Base-by-base conservation (phyloP, 2,329 filamentous ascomycete species). In the Gnomoniopsis sp. region DNA sequence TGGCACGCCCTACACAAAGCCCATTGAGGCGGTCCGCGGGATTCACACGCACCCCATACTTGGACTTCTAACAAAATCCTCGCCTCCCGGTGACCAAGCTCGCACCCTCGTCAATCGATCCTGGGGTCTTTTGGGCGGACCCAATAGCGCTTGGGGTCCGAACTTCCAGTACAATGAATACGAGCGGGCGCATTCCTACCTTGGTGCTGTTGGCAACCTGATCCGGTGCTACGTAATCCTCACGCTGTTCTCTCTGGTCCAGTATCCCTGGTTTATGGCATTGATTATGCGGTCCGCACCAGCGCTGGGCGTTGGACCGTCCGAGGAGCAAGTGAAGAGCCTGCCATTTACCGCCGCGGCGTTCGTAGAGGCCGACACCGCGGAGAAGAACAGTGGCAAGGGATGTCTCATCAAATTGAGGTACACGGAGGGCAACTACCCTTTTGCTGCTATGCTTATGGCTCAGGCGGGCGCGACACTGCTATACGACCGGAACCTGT, bases 151-250 rank as follows among this genome's bases (percentile, higher is more conserved):
- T 52, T 62, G 60, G 60, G 57, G 60, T 3, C 57, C 57, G 11
- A 59, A 54, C 53, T 62, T 62, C 57, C 52, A 59, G 49, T 59
- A 62, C 44, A 59, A 62, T 19, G 60, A 62, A 44, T 59, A 62
- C 38, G 60, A 62, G 53, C 36, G 53, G 49, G 60, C 60, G 19
- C 47, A 55, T 46, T 62, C 60, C 3, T 59, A 62, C 53, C 21
- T 56, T 15, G 53, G 52, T 23, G 60, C 51, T 22, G 23, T 62
- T 43, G 6, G 6, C 41, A 59, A 59, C 44, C 36, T 59, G 15
- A 21, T 62, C 52, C 52, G 60, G 33, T 62, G 60, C 53, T 59
- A 57, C n/a, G 10, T 59, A 3, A 49, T 59, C n/a, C 52, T 62
- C n/a, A 49, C 48, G n/a, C 17, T 62, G 56, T 49, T 62, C 34